Evolutionary conservation across 345 rosid species (phyloP).

Genomic region (Crucihimalaya himalaica): DNA sequence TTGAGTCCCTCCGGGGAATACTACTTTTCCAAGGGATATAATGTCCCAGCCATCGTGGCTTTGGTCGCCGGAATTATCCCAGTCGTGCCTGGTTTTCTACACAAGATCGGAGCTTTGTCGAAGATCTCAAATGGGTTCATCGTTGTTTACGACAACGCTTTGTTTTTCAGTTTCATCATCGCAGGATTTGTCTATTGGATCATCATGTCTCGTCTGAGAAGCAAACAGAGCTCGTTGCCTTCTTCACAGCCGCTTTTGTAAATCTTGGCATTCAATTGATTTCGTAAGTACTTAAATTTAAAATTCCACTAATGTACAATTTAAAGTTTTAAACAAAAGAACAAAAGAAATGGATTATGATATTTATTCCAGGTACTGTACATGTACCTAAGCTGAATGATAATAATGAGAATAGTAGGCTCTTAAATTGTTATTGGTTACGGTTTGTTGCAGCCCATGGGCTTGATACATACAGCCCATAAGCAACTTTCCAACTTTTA

Average conservation of each 20-base stretch:
- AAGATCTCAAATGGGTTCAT: constrained; percentile 45
- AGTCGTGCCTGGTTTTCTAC: constrained; percentile 79
- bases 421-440: neutral
- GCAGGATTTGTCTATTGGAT: constrained; percentile 67
- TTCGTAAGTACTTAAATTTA: neutral
- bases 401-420: neutral
- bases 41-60: constrained; percentile 61
- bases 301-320: neutral
- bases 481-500: neutral
- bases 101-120: constrained; percentile 61
- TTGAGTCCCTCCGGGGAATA: constrained; percentile 62
- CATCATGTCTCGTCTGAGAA: constrained; percentile 44
- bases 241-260: constrained; percentile 54
- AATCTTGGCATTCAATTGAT: constrained; percentile 6
- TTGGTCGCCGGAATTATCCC: constrained; percentile 71
- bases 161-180: constrained; percentile 81
- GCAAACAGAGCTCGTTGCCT: constrained; percentile 39
- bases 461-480: neutral
- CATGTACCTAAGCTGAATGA: neutral
- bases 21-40: constrained; percentile 65
- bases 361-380: neutral
- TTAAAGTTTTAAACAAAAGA: constrained; percentile 23
- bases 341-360: neutral
- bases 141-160: constrained; percentile 77
- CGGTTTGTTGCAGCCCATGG: neutral